Evolutionary conservation across 345 rosid species (phyloP).

Genomic region (Eucalyptus tenuipes): DNA sequence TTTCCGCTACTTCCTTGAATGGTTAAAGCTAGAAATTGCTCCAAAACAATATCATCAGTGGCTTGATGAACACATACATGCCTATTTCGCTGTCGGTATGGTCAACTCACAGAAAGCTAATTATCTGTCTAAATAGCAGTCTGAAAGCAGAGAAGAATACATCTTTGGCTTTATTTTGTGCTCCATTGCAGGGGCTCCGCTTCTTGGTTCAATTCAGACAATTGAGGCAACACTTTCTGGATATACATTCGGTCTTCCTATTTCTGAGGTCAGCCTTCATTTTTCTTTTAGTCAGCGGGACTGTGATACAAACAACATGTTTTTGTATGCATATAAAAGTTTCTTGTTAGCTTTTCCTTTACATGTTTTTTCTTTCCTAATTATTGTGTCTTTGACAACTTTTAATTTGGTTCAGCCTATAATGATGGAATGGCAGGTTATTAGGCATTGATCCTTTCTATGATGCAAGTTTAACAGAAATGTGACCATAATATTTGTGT

Average conservation of each 20-base stretch:
- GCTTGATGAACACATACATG: conserved; percentile 93
- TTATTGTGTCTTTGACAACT: not conserved
- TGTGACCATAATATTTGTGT: not conserved
- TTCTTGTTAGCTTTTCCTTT: not conserved
- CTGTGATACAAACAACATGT: not conserved
- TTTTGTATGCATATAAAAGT: not conserved
- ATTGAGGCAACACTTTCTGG: conserved; percentile 79
- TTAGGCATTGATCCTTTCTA: not conserved
- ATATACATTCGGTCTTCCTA: conserved; percentile 81
- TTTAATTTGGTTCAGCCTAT: not conserved
- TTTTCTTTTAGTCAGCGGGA: not conserved
- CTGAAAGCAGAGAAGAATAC: not conserved
- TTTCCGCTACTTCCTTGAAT: conserved; percentile 92
- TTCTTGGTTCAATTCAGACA: conserved; percentile 85
- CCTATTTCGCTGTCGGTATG: conserved; percentile 93
- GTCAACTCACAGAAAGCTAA: not conserved
- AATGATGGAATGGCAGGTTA: not conserved
- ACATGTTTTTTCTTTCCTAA: not conserved
- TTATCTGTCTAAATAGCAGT: not conserved
- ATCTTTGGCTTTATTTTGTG: not conserved
- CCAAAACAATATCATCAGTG: conserved; percentile 81
- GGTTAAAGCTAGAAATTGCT: conserved; percentile 98
- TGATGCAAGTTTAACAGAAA: not conserved
- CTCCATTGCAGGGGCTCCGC: conserved; percentile 66
- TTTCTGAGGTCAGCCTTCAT: conserved; percentile 72